Base-by-base conservation (phyloP, 176 grass and related monocot genomes). In the Cenchrus americanus region DNA sequence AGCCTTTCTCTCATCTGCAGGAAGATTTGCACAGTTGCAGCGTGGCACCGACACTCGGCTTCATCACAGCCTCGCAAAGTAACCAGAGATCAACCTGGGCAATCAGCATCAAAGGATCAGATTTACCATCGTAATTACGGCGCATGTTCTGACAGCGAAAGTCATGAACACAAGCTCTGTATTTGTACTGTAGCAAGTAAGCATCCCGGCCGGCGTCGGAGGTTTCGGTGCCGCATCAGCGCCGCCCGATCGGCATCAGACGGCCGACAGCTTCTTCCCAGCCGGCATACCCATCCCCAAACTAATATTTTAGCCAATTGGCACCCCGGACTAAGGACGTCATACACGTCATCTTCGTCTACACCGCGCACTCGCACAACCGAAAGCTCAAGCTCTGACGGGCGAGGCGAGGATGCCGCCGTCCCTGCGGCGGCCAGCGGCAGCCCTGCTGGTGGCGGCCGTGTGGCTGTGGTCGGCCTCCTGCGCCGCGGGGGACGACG, bases 251-350 rank as follows among this genome's bases (percentile, higher is more conserved):
- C 55, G 55, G 19, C 41, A 90, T 82, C 63, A 5, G 57, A 78
- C 43, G 65, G 74, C 66, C 21, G 41, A 1, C 8, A 34, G 2
- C 48, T 46, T 5, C 51, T 85, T 12, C 69, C 61, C 11, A 1
- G 22, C 23, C 6, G 74, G 42, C 63, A 57, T 73, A 50, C 6
- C 15, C n/a, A 14, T 57, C 88, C 24, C 50, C 51, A 3, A 2
- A 24, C 79, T 78, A 82, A 62, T 77, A 78, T 71, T 77, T 77
- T 79, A 83, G 62, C 24, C 72, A 50, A 58, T 60, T 40, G 42
- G 7, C 68, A 22, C 73, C 62, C 21, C 60, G n/a, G 60, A 61
- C 37, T 62, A 55, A 66, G 46, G 47, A 72, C 62, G 22, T 71
- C 60, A 55, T 34, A 32, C 37, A 72, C 62, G 22, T 71, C 50